These are phyloP conservation scores for Pseudisothecium myosuroides DNA, from an alignment of 225 moss, liverwort and hornwort species.

Conservation along the genomic window DNA sequence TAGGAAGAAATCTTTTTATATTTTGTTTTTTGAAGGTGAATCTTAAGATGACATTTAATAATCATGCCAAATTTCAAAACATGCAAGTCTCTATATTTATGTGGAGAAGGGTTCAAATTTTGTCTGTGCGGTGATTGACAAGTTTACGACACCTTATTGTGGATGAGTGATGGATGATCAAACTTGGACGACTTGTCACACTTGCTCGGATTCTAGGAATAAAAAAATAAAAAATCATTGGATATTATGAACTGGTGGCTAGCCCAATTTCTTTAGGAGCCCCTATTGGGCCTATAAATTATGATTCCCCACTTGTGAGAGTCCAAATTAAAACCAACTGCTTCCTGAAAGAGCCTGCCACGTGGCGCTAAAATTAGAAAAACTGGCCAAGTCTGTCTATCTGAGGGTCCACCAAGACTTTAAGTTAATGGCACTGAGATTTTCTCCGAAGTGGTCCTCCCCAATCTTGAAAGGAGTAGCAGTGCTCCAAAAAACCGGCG, in stretches of 20 bases:
- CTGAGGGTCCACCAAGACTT: too few species aligned
- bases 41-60: too few species aligned
- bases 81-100: too few species aligned
- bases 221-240: too few species aligned
- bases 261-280: too few species aligned
- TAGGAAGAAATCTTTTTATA: too few species aligned
- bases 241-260: background rate
- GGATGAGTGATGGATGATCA: background rate
- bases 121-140: too few species aligned
- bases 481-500: background rate
- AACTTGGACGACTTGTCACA: background rate
- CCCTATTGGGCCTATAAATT: too few species aligned
- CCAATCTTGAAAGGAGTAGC: background rate
- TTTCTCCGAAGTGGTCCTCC: background rate
- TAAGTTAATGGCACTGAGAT: background rate
- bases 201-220: background rate
- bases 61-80: too few species aligned
- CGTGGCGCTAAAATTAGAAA: background rate
- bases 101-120: too few species aligned
- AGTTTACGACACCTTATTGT: too few species aligned
- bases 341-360: background rate
- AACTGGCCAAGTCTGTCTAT: background rate
- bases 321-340: background rate
- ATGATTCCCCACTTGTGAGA: background rate
- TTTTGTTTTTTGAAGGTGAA: too few species aligned